phyloP scores from a whole-genome alignment of 345 rosid genomes.

The Syzygium aromaticum region DNA sequence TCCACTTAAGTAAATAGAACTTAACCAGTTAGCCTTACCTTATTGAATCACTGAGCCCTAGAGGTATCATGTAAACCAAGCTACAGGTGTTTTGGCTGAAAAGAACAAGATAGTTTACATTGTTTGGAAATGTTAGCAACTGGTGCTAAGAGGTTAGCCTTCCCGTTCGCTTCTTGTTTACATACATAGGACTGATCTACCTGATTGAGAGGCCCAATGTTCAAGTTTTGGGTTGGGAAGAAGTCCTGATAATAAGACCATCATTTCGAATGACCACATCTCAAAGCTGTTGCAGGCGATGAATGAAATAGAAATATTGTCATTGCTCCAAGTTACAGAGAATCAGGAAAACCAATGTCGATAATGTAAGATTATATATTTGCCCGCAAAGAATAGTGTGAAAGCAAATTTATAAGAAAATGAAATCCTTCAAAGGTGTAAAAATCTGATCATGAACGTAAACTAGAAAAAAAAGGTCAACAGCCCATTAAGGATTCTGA shows the following conservation, averaged over 20 bases:
- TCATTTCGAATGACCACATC: background rate
- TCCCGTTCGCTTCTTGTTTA: background rate
- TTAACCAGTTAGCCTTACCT: slow-evolving; percentile 1
- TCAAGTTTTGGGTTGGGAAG: background rate
- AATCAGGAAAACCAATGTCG: background rate
- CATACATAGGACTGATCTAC: background rate
- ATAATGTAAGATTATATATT: background rate
- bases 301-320: background rate
- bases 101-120: slow-evolving; percentile 14
- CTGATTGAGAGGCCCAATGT: background rate
- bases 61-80: slow-evolving; percentile 12
- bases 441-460: background rate
- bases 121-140: background rate
- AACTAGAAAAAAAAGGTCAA: background rate
- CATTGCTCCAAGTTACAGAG: background rate
- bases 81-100: slow-evolving; percentile 13
- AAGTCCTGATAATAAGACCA: background rate
- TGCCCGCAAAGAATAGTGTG: background rate
- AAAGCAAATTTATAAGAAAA: background rate
- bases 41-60: slow-evolving; percentile 14
- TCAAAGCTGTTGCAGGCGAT: background rate
- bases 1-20: background rate
- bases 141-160: background rate
- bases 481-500: background rate
- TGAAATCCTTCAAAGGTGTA: background rate